phyloP scores from a whole-genome alignment of 2,329 filamentous ascomycete genomes.

The Cladosporium sp. region DNA sequence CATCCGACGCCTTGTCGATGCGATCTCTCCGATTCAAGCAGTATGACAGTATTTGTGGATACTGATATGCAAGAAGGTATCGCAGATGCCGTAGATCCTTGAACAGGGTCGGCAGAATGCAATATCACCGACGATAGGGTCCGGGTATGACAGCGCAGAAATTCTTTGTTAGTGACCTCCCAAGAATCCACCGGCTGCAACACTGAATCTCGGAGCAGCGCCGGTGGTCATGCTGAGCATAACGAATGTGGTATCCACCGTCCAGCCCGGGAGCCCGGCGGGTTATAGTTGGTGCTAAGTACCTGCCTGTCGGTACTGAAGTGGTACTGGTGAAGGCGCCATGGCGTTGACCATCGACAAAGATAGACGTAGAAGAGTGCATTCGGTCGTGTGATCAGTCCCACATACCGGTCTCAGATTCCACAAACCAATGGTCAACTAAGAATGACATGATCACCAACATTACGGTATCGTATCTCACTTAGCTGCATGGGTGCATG shows the following conservation, averaged over 20 bases:
- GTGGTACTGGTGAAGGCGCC: conserved; percentile 2
- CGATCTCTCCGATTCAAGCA: background rate
- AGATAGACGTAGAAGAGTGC: background rate
- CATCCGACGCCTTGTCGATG: background rate
- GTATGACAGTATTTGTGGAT: conserved; percentile 6
- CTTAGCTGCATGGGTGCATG: background rate
- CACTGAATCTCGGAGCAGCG: background rate
- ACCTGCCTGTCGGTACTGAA: background rate
- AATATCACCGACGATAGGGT: background rate
- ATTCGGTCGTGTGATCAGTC: background rate
- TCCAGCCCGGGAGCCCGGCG: conserved; percentile 10
- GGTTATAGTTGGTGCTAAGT: conserved; percentile 14
- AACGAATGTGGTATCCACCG: background rate
- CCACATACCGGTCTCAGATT: background rate
- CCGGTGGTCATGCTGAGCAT: background rate
- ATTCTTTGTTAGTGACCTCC: background rate
- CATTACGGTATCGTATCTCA: background rate
- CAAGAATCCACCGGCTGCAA: background rate
- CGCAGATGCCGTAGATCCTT: conserved; percentile 8
- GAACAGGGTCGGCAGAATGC: background rate
- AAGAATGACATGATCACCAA: background rate
- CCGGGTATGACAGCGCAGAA: background rate
- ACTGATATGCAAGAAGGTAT: background rate
- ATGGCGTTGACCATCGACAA: background rate
- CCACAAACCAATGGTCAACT: background rate